Conservation (phyloP, 495 filamentous ascomycete genomes). For the Penicillium cosmopolitanum region DNA sequence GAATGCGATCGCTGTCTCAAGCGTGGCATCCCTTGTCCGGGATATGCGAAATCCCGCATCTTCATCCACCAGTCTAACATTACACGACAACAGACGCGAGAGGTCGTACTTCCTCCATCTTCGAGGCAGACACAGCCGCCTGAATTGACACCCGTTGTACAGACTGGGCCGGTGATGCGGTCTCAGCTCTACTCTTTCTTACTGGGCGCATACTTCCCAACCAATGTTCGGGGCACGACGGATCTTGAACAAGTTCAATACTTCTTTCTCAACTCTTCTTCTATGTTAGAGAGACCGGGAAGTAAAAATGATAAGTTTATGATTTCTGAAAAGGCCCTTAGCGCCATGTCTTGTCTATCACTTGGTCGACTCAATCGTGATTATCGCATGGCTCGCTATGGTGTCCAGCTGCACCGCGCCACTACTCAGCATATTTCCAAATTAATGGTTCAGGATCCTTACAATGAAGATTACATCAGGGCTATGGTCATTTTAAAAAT, state of each 20-base stretch:
- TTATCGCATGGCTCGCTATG: constrained; percentile 6
- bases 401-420: background rate
- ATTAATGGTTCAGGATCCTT: constrained; percentile 7
- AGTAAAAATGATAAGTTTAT: background rate
- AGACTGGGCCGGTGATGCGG: background rate
- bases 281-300: background rate
- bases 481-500: constrained; percentile 3
- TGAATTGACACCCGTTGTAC: background rate
- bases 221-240: constrained; percentile 1
- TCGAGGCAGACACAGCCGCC: background rate
- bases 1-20: background rate
- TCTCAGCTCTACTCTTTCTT: constrained; percentile 3
- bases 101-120: background rate
- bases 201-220: constrained; percentile 4
- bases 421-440: constrained; percentile 1
- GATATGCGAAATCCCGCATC: constrained; percentile 1
- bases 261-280: constrained; percentile 4
- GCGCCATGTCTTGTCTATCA: constrained; percentile 4
- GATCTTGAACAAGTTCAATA: constrained; percentile 2
- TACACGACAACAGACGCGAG: background rate
- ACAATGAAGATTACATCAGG: constrained; percentile 2
- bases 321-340: constrained; percentile 1
- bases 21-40: constrained; percentile 1
- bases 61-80: constrained; percentile 2
- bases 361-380: constrained; percentile 2